These are phyloP conservation scores for Syzygium oleosum DNA, from an alignment of 345 rosid genomes.

Conservation along the genomic window DNA sequence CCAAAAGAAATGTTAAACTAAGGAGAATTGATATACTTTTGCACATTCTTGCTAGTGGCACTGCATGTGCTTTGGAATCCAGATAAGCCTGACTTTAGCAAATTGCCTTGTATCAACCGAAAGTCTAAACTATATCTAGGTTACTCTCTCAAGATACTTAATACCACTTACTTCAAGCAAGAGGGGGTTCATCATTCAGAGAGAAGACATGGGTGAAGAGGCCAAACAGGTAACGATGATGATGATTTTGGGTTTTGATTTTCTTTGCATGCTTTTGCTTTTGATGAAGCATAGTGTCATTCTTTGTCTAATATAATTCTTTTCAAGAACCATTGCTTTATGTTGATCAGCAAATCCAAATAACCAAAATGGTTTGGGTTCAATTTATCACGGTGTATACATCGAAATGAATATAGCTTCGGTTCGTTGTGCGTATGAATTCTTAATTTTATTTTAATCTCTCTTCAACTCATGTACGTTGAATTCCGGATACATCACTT, in stretches of 20 bases:
- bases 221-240: slow-evolving; percentile 44
- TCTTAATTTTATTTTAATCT: background rate
- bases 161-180: background rate
- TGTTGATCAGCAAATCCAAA: background rate
- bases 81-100: slow-evolving; percentile 4
- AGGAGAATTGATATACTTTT: background rate
- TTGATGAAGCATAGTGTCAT: background rate
- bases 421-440: background rate
- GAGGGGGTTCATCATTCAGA: background rate
- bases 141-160: background rate
- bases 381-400: background rate
- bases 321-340: background rate
- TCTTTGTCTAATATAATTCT: background rate
- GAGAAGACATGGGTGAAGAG: slow-evolving; percentile 56
- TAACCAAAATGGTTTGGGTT: background rate
- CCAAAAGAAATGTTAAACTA: slow-evolving; percentile 4
- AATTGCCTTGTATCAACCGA: background rate
- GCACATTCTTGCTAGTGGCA: slow-evolving; percentile 12
- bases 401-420: background rate
- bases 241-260: background rate
- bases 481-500: background rate
- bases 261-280: background rate
- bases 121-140: background rate
- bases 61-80: slow-evolving; percentile 62
- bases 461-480: background rate